These are phyloP conservation scores for Tylopilus vinaceipallidus DNA, from an alignment of 768 basidiomycete species.

Conservation along the genomic window DNA sequence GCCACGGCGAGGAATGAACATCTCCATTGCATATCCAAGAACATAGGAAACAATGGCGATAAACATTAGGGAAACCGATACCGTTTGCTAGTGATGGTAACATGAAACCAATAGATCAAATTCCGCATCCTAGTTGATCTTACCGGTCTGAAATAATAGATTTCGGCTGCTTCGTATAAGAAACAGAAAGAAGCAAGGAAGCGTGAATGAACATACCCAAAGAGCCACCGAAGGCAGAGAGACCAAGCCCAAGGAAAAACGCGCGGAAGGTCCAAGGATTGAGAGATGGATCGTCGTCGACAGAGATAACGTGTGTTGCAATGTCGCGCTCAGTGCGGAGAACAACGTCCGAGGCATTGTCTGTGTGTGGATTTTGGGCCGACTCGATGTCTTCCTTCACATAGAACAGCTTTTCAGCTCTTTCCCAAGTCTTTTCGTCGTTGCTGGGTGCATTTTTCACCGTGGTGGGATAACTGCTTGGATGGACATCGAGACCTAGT, in stretches of 20 bases:
- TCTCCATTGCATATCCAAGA: constrained; percentile 46
- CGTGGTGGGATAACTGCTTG: background rate
- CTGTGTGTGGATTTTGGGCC: background rate
- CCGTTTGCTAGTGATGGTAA: constrained; percentile 43
- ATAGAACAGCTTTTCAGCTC: no score
- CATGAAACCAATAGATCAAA: background rate
- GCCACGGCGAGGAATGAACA: constrained; percentile 43
- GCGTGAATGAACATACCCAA: background rate
- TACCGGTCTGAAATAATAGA: constrained; percentile 62
- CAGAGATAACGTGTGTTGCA: constrained; percentile 39
- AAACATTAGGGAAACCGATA: constrained; percentile 53
- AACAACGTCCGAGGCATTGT: constrained; percentile 14
- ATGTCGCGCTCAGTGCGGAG: constrained; percentile 46
- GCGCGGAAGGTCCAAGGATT: background rate
- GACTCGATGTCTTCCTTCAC: constrained; percentile 37
- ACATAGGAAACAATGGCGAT: constrained; percentile 49
- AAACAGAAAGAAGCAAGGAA: background rate
- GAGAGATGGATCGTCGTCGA: constrained; percentile 1
- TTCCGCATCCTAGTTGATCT: background rate
- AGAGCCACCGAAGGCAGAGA: background rate
- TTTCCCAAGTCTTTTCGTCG: constrained; percentile 9
- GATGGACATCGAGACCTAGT: background rate
- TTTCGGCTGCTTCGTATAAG: constrained; percentile 41
- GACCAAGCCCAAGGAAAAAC: background rate
- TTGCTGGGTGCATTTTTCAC: background rate